Percentiles rank a stretch among this genome's conserved stretches.
Evolutionary conservation across 108 stramenopile genomes (phyloP).

Genomic region (Hondaea fermentalgiana): DNA sequence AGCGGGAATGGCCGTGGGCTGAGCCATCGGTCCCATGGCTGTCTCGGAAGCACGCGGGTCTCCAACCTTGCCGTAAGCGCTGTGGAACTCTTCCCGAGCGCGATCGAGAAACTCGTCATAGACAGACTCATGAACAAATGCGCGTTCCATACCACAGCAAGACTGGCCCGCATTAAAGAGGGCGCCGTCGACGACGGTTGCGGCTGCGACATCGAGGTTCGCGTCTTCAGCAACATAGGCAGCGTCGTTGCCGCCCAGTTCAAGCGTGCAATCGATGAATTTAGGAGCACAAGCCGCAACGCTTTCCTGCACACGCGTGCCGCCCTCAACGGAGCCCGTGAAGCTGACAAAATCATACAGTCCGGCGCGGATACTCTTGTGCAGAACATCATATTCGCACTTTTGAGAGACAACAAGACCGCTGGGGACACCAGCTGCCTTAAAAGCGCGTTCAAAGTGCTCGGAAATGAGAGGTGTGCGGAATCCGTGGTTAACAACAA

Average conservation of each 20-base stretch:
- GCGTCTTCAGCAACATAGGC: conserved; percentile 18
- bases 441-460: neutral
- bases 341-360: conserved; percentile 2
- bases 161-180: conserved; percentile 22
- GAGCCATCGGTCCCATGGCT: neutral
- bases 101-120: neutral
- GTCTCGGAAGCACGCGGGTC: neutral
- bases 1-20: neutral
- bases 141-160: conserved; percentile 17
- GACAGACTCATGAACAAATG: neutral
- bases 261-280: conserved; percentile 20
- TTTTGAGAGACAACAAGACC: neutral
- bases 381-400: neutral
- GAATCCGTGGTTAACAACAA: conserved; percentile 5
- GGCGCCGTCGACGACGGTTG: neutral
- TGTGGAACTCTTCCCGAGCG: neutral
- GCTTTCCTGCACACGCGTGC: neutral
- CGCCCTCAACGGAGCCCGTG: conserved; percentile 15
- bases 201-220: neutral
- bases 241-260: conserved; percentile 18
- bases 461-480: conserved; percentile 8
- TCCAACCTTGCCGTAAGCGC: neutral
- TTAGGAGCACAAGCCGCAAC: neutral
- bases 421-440: neutral
- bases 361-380: neutral